Conservation (phyloP, 208 protist genomes). For the Acanthamoeba divionensis region DNA sequence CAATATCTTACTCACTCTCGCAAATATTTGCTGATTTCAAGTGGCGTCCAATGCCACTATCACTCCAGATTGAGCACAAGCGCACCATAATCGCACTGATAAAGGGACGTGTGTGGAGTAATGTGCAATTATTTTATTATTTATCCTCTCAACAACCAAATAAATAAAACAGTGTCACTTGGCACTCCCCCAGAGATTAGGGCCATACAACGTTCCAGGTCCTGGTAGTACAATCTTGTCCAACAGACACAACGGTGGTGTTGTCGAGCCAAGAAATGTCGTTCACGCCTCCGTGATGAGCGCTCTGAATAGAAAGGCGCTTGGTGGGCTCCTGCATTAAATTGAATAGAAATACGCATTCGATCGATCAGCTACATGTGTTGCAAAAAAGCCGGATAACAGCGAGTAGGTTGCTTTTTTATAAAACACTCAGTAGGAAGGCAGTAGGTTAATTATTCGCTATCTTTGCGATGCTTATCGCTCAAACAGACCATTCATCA, state of each 20-base stretch:
- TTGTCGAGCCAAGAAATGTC: conserved; percentile 21
- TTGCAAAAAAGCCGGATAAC: neutral
- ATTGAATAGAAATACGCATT: neutral
- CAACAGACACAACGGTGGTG: neutral
- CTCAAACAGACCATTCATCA: neutral
- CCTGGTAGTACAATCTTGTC: neutral
- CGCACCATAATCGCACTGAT: no score
- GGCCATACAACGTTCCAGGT: conserved; percentile 10
- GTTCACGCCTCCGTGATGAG: conserved; percentile 43
- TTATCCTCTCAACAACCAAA: no score
- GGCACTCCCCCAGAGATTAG: no score
- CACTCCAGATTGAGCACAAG: no score
- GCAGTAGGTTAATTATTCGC: neutral
- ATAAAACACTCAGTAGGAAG: neutral
- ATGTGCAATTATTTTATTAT: no score
- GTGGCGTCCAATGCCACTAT: no score
- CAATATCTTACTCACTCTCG: no score
- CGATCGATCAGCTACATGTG: neutral
- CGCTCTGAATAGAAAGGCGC: neutral
- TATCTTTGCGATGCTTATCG: no score
- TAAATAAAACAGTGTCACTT: no score
- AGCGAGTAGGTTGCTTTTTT: no score
- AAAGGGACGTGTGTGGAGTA: no score
- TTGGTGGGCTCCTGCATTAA: neutral
- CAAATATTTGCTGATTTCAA: no score